phyloP scores from a whole-genome alignment of 2,329 filamentous ascomycete genomes.

The Plenodomus tracheiphilus region DNA sequence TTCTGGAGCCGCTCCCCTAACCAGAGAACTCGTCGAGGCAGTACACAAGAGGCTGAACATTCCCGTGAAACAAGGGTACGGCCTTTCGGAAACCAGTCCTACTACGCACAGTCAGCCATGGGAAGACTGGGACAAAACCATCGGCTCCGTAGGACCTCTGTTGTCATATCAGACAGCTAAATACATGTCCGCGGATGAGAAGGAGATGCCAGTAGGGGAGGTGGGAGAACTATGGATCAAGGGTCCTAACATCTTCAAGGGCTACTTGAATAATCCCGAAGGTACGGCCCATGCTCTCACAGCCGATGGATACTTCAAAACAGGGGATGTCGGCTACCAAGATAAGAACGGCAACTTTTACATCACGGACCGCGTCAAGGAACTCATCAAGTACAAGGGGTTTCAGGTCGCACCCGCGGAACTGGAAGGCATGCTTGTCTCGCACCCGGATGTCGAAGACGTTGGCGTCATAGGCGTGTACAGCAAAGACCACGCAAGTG shows the following conservation, averaged over 20 bases:
- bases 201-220: constrained; percentile 65
- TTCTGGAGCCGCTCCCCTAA: constrained; percentile 84
- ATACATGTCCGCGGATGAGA: constrained; percentile 67
- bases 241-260: constrained; percentile 79
- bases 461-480: constrained; percentile 52
- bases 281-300: constrained; percentile 73
- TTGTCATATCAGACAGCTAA: constrained; percentile 80
- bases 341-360: constrained; percentile 80
- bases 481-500: constrained; percentile 51
- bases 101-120: constrained; percentile 74
- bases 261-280: constrained; percentile 74
- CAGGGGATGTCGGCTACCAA: constrained; percentile 81
- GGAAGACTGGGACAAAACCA: constrained; percentile 73
- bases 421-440: constrained; percentile 50
- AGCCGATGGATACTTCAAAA: constrained; percentile 83
- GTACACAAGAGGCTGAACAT: constrained; percentile 75
- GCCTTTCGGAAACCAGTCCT: constrained; percentile 83
- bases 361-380: constrained; percentile 75
- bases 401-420: constrained; percentile 55
- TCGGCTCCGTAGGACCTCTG: constrained; percentile 78
- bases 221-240: constrained; percentile 67
- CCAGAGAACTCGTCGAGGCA: constrained; percentile 74
- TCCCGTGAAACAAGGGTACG: constrained; percentile 90
- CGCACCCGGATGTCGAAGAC: constrained; percentile 49
- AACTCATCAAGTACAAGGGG: constrained; percentile 50